Base-by-base conservation (phyloP, 2,329 filamentous ascomycete species). In the Phialocephala sp. region DNA sequence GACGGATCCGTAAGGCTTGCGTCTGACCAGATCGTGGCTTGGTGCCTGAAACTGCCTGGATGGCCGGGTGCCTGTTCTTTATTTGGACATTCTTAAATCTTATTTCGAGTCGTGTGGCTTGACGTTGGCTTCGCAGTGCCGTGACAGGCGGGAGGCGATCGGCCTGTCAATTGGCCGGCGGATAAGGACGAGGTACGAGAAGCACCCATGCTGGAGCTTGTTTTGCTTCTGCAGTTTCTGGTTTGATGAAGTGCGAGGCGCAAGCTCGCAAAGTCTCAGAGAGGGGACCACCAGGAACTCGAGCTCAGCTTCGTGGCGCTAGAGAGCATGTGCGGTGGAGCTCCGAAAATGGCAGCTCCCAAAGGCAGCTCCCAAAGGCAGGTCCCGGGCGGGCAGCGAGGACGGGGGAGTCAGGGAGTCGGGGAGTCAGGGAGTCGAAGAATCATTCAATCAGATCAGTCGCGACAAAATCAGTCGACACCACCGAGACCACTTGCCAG, bases 41-140 rank as follows among this genome's bases (percentile, higher is more conserved):
- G 45, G 45, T 50, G 45, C 45, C 45, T 50, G 45, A 50, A 24
- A 41, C 12, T 41, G 37, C 37, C 43, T 47, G 2, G 43, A n/a
- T 50, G 47, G 2, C 47, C 14, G 20, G 15, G n/a, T 47, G 45
- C 45, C 45, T 35, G 50, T 54, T 54, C 35, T 20, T 57, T 47
- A 24, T 56, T 64, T 45, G 57, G 35, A 37, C 20, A 60, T 45
- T 64, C 62, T 64, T 59, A 59, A 64, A 64, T 60, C 47, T 60
- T 60, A 60, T 56, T 32, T 60, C 50, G 60, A 60, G 57, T 60
- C 58, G 54, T 35, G 63, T 65, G 63, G 63, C 63, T 62, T 65
- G 63, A 45, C 22, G 35, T 18, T 59, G 32, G 35, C 3, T 22
- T 22, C 35, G 14, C 32, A 62, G 58, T 62, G 52, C 59, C 63